These are phyloP conservation scores for Tuber microsphaerosporum DNA, from an alignment of 495 filamentous ascomycete species.

Conservation along the genomic window DNA sequence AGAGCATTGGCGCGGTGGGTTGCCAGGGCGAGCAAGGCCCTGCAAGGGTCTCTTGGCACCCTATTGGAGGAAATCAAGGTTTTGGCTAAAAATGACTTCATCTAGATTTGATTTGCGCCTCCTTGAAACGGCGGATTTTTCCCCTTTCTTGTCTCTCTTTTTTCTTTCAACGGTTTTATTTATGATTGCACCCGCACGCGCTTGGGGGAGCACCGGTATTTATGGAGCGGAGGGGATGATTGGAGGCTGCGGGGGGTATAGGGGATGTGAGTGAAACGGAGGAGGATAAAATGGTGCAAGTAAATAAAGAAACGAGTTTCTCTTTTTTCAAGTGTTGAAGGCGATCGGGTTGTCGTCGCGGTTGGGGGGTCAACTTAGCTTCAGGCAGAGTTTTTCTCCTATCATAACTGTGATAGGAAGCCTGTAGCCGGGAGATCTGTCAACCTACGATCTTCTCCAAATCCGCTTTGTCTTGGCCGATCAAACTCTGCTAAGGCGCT, in stretches of 20 bases:
- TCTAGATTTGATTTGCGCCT: neutral
- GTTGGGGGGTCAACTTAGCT: no score
- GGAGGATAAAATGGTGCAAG: neutral
- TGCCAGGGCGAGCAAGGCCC: neutral
- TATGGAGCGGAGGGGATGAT: neutral
- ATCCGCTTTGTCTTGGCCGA: no score
- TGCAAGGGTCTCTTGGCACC: neutral
- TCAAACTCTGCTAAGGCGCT: no score
- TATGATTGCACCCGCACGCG: neutral
- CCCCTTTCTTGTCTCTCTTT: neutral
- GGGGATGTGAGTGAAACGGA: neutral
- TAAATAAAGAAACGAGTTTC: neutral
- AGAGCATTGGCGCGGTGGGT: neutral
- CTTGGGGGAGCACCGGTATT: neutral
- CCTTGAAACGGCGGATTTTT: neutral
- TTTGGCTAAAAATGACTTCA: conserved; percentile 6
- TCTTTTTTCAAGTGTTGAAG: neutral
- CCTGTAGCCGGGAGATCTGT: no score
- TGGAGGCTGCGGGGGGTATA: neutral
- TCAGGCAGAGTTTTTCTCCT: no score
- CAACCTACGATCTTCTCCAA: no score
- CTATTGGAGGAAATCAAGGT: neutral
- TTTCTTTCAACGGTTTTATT: neutral
- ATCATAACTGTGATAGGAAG: no score
- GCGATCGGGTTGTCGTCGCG: neutral